Conservation (phyloP, 306 rosid genomes). For the Urtica urens region DNA sequence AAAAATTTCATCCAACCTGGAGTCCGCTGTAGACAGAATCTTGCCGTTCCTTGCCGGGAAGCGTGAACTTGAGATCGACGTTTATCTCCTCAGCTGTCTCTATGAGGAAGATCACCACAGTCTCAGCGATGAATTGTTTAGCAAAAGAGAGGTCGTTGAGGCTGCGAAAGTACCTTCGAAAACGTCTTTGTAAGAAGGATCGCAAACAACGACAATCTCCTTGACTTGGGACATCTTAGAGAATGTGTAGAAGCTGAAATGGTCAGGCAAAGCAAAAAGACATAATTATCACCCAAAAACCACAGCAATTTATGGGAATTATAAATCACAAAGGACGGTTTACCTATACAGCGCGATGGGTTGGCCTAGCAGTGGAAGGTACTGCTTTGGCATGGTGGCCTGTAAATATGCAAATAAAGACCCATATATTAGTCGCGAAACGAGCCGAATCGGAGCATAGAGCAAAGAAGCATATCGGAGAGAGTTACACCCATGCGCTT, state of each 20-base stretch:
- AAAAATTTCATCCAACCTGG: conserved; percentile 43
- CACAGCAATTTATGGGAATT: neutral
- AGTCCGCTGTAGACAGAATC: conserved; percentile 89
- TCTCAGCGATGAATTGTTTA: neutral
- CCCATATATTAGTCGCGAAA: too few relatives aligned
- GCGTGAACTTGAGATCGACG: conserved; percentile 51
- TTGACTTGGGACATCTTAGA: conserved; percentile 57
- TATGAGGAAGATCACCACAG: conserved; percentile 21
- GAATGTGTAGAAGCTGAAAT: conserved; percentile 73
- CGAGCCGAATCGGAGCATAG: neutral
- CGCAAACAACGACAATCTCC: conserved; percentile 85
- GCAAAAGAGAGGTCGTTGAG: conserved; percentile 6
- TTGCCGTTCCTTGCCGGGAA: conserved; percentile 97
- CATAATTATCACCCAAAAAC: conserved; percentile 5
- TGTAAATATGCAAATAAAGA: conserved; percentile 20
- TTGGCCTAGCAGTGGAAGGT: conserved; percentile 86
- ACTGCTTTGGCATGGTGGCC: conserved; percentile 96
- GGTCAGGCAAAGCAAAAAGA: too few relatives aligned
- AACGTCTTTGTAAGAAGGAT: conserved; percentile 79
- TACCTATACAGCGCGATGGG: conserved; percentile 86
- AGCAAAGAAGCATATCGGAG: neutral
- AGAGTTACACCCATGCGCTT: conserved; percentile 80
- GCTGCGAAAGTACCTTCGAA: conserved; percentile 44
- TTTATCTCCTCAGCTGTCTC: conserved; percentile 36
- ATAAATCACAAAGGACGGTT: conserved; percentile 1